Evolutionary conservation across 768 basidiomycete species (phyloP).

Genomic region (Neoboletus magnificus): DNA sequence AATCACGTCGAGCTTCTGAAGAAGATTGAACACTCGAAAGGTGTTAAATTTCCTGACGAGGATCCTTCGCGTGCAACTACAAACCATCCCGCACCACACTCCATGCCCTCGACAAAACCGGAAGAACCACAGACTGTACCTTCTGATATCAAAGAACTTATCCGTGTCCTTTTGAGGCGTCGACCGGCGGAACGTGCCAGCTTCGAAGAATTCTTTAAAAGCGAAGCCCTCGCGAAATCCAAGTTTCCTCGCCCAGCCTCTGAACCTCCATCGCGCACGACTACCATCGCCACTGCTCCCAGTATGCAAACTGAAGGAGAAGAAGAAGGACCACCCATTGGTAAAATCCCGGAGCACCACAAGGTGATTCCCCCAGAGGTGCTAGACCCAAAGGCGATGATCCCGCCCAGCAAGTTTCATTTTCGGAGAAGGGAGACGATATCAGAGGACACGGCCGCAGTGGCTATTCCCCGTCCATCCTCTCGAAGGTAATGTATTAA

Average conservation of each 20-base stretch:
- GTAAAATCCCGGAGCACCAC: slow-evolving; percentile 67
- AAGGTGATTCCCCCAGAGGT: slow-evolving; percentile 76
- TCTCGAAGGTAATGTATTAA: slow-evolving; percentile 21
- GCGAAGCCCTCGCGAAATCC: slow-evolving; percentile 69
- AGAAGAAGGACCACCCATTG: slow-evolving; percentile 32
- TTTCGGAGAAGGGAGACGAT: slow-evolving; percentile 44
- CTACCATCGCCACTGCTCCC: slow-evolving; percentile 4
- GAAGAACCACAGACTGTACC: slow-evolving; percentile 63
- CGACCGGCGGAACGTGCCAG: slow-evolving; percentile 80
- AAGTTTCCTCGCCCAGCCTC: slow-evolving; percentile 62
- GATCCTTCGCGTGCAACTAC: slow-evolving; percentile 49
- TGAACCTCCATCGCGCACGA: slow-evolving; percentile 11
- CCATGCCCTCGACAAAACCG: slow-evolving; percentile 26
- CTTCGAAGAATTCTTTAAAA: slow-evolving; percentile 91
- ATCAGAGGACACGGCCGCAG: slow-evolving; percentile 11
- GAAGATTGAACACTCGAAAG: slow-evolving; percentile 89
- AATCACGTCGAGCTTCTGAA: slow-evolving; percentile 95
- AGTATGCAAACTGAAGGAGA: slow-evolving; percentile 30
- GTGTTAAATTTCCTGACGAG: slow-evolving; percentile 93
- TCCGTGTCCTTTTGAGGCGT: slow-evolving; percentile 78
- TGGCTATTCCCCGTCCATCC: slow-evolving; percentile 1
- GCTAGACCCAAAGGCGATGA: slow-evolving; percentile 74
- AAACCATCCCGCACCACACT: slow-evolving; percentile 26
- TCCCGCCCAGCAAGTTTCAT: slow-evolving; percentile 78
- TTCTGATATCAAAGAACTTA: slow-evolving; percentile 82